A percentile compares a stretch with the other conserved stretches of the same genome.
These are phyloP conservation scores for Plectosphaerella cucumerina DNA, from an alignment of 2,329 filamentous ascomycete species.

Conservation along the genomic window DNA sequence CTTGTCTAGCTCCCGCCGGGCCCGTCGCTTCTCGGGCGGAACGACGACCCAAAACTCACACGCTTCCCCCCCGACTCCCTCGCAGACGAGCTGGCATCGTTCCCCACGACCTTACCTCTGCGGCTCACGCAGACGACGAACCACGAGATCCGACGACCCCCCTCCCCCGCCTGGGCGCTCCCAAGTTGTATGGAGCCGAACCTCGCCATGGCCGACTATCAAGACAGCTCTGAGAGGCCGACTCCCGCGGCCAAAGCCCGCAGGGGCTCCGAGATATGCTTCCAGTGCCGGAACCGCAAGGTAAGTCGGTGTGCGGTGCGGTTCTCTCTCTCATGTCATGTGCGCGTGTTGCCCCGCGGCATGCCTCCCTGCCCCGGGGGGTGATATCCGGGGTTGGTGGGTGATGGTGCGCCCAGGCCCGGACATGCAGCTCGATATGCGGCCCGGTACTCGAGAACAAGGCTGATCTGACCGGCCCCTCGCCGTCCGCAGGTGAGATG, in stretches of 20 bases:
- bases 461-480: neutral
- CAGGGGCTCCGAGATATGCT: slow-evolving; percentile 9
- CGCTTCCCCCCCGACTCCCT: neutral
- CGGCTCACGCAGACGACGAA: too few species aligned
- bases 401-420: too few species aligned
- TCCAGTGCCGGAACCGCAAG: slow-evolving; percentile 11
- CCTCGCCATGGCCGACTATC: neutral
- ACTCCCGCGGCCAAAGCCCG: slow-evolving; percentile 3
- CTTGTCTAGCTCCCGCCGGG: too few species aligned
- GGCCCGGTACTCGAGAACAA: too few species aligned
- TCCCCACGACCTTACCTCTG: too few species aligned
- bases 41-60: neutral
- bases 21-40: neutral
- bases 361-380: neutral
- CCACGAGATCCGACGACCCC: neutral
- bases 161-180: neutral
- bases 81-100: too few species aligned
- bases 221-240: neutral
- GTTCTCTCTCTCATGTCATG: too few species aligned
- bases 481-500: slow-evolving; percentile 7
- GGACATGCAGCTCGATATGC: too few species aligned
- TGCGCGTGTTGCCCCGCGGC: neutral
- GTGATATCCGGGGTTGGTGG: too few species aligned
- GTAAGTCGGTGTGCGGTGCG: neutral
- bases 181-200: neutral